A percentile compares a stretch with the other conserved stretches of the same genome.
Evolutionary conservation across 176 grass and related monocot genomes (phyloP).

Genomic region (Eragrostis curvula): DNA sequence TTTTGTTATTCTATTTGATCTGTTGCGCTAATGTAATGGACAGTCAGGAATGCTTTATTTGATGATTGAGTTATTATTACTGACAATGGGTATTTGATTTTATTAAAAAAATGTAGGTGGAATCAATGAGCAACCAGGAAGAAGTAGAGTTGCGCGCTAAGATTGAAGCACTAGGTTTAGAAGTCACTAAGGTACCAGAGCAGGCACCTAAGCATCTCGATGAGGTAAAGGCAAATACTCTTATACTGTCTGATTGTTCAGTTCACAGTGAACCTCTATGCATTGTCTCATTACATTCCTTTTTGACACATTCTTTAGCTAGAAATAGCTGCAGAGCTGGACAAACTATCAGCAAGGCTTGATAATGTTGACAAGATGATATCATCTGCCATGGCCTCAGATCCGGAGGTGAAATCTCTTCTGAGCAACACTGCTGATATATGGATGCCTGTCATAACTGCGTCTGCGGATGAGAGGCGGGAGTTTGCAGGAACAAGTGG

Average conservation of each 20-base stretch:
- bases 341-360: constrained; percentile 73
- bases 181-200: constrained; percentile 79
- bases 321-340: constrained; percentile 89
- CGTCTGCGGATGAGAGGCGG: constrained; percentile 72
- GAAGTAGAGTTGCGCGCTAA: constrained; percentile 88
- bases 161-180: constrained; percentile 85
- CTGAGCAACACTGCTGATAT: constrained; percentile 83
- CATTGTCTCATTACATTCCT: constrained; percentile 21
- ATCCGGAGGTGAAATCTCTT: constrained; percentile 82
- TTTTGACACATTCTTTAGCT: constrained; percentile 37
- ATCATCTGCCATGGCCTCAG: constrained; percentile 84
- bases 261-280: neutral
- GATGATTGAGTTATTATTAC: neutral
- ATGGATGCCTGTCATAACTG: constrained; percentile 96
- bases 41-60: neutral
- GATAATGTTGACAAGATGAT: constrained; percentile 96
- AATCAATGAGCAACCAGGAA: constrained; percentile 95
- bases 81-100: constrained; percentile 1
- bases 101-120: constrained; percentile 60
- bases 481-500: constrained; percentile 48
- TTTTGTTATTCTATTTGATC: neutral
- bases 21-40: neutral
- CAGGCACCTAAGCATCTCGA: constrained; percentile 59
- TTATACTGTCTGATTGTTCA: neutral
- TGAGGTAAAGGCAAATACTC: constrained; percentile 53